Conservation (phyloP, 192 early-diverging fungal genomes). For the Coemansia sp. region DNA sequence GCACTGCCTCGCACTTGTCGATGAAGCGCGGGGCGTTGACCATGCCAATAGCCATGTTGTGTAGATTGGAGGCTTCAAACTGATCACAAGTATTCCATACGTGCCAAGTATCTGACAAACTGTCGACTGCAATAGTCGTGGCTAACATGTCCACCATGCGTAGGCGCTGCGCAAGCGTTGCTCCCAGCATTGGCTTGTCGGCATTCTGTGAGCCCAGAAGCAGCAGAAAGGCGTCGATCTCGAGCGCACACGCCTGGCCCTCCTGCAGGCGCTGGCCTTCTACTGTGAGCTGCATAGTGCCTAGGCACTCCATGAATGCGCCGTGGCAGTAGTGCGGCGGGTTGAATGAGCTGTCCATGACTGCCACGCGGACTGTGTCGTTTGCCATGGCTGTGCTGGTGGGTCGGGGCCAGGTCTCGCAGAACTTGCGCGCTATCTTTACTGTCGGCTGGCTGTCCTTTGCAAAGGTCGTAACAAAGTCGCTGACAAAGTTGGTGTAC, state of each 20-base stretch:
- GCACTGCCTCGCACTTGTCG: constrained; percentile 57
- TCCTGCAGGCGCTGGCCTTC: constrained; percentile 6
- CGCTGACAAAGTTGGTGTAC: constrained; percentile 37
- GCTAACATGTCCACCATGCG: constrained; percentile 71
- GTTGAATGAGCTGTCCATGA: constrained; percentile 78
- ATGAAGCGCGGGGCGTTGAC: constrained; percentile 64
- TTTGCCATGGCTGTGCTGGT: neutral
- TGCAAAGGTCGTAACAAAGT: constrained; percentile 12
- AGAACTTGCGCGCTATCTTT: constrained; percentile 27
- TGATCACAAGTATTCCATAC: constrained; percentile 32
- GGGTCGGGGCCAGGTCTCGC: constrained; percentile 28
- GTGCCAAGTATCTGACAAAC: constrained; percentile 40
- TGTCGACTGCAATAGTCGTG: constrained; percentile 23
- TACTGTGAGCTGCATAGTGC: constrained; percentile 10
- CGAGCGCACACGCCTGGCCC: constrained; percentile 22
- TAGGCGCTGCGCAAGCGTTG: constrained; percentile 59
- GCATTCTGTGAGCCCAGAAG: constrained; percentile 65
- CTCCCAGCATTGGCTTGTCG: constrained; percentile 62
- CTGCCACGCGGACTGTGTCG: constrained; percentile 37
- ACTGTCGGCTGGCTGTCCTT: constrained; percentile 6
- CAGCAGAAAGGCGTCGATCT: constrained; percentile 61
- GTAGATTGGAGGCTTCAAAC: constrained; percentile 29
- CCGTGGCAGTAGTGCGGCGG: constrained; percentile 59
- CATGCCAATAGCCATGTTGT: constrained; percentile 57
- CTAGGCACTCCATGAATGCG: constrained; percentile 45